Evolutionary conservation across 2,329 filamentous ascomycete species (phyloP).

Genomic region (Penicillium rolfsii): DNA sequence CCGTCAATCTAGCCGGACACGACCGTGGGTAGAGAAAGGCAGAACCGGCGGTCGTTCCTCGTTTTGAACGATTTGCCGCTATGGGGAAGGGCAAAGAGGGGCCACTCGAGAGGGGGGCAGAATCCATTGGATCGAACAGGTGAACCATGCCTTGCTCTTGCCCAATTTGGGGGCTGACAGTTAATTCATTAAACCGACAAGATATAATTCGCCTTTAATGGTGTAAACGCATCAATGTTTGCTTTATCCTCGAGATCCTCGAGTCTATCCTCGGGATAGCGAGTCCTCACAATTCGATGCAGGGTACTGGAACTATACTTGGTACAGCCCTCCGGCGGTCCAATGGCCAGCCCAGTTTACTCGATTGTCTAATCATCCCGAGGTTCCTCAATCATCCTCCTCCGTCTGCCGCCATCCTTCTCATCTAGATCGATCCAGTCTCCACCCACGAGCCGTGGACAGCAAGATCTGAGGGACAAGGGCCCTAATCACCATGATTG

Average conservation of each 20-base stretch:
- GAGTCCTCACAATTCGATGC: not conserved
- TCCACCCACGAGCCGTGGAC: conserved; percentile 28
- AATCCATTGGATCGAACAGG: conserved; percentile 1
- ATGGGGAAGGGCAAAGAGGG: not conserved
- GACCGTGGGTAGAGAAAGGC: not conserved
- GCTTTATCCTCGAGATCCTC: no score
- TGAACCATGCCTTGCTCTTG: not conserved
- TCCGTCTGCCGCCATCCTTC: not conserved
- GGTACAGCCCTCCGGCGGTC: not conserved
- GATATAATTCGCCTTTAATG: not conserved
- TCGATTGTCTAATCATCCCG: not conserved
- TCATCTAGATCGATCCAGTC: conserved; percentile 29
- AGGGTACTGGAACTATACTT: not conserved
- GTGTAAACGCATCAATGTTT: not conserved
- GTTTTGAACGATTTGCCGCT: conserved; percentile 1
- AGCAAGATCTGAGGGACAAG: conserved; percentile 25
- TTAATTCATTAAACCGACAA: not conserved
- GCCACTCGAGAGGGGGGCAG: not conserved
- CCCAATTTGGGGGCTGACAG: not conserved
- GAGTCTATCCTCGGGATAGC: not conserved
- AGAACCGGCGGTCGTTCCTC: not conserved
- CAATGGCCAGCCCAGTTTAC: not conserved
- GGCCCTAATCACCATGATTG: conserved; percentile 23
- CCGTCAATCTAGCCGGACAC: not conserved
- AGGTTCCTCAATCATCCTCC: not conserved